Percentiles rank a stretch among this genome's conserved stretches.
Conservation (phyloP, 2,329 filamentous ascomycete genomes). For the Didymellaceae sp. region DNA sequence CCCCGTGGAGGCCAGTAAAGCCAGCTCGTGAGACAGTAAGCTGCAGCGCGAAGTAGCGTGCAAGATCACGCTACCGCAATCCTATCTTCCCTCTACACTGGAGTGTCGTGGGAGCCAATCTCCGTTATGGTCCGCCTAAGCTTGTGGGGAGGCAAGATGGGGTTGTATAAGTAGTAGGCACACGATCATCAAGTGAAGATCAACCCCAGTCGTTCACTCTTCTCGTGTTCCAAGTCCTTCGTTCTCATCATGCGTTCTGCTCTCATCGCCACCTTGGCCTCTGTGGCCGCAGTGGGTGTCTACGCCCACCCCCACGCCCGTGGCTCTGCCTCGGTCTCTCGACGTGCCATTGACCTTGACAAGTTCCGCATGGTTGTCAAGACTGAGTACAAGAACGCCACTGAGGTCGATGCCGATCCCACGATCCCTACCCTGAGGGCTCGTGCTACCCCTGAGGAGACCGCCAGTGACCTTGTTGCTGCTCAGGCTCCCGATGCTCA, state of each 20-base stretch:
- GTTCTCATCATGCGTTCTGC: conserved; percentile 38
- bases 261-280: conserved; percentile 39
- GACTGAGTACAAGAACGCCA: conserved; percentile 33
- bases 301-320: conserved; percentile 33
- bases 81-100: conserved; percentile 6
- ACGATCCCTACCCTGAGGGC: conserved; percentile 15
- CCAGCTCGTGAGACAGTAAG: conserved; percentile 10
- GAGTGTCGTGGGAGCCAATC: conserved; percentile 7
- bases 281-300: conserved; percentile 32
- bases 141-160: not conserved
- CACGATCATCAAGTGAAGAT: conserved; percentile 2
- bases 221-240: conserved; percentile 21
- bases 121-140: conserved; percentile 9
- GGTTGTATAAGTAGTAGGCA: conserved; percentile 12
- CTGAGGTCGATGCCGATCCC: conserved; percentile 16
- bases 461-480: conserved; percentile 15
- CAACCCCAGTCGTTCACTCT: conserved; percentile 21
- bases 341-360: conserved; percentile 39
- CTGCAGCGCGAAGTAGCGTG: conserved; percentile 10
- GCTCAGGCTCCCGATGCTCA: conserved; percentile 15
- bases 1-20: conserved; percentile 10
- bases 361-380: conserved; percentile 39
- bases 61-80: conserved; percentile 16
- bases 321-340: conserved; percentile 22
- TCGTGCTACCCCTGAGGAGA: conserved; percentile 19